Conservation (phyloP, 2,329 filamentous ascomycete species). For the Pyricularia pennisetigena region DNA sequence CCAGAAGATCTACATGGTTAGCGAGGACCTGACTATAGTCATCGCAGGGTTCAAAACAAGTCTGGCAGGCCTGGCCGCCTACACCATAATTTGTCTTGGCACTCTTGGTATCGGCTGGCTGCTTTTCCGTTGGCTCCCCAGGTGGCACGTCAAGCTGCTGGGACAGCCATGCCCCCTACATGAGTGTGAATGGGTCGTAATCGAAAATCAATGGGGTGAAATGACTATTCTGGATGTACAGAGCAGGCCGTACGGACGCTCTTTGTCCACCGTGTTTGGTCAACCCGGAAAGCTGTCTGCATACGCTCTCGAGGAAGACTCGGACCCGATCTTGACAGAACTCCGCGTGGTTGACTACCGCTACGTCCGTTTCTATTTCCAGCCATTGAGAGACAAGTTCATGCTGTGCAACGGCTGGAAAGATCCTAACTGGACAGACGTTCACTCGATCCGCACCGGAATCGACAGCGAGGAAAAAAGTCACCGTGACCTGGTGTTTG, state of each 20-base stretch:
- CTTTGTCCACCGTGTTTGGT: conserved; percentile 57
- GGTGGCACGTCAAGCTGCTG: conserved; percentile 70
- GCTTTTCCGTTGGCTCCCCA: conserved; percentile 79
- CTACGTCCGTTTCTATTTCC: conserved; percentile 87
- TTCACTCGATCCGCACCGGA: conserved; percentile 64
- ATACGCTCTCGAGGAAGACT: conserved; percentile 51
- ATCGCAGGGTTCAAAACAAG: conserved; percentile 86
- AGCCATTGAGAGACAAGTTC: conserved; percentile 84
- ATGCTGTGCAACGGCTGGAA: conserved; percentile 85
- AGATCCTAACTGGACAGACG: conserved; percentile 78
- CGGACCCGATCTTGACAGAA: conserved; percentile 66
- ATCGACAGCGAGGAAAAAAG: conserved; percentile 85
- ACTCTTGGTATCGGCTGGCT: conserved; percentile 76
- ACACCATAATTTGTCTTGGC: conserved; percentile 58
- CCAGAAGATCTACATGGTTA: conserved; percentile 89
- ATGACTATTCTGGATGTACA: conserved; percentile 67
- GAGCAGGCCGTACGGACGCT: conserved; percentile 40
- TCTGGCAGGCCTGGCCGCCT: conserved; percentile 54
- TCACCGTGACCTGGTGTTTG: conserved; percentile 76
- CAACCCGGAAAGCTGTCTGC: conserved; percentile 48
- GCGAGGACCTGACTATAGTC: conserved; percentile 89
- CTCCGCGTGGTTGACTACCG: conserved; percentile 81
- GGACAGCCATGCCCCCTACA: conserved; percentile 60
- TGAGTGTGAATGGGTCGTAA: conserved; percentile 81
- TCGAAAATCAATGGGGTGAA: conserved; percentile 96